Percentiles rank a stretch among this genome's conserved stretches.
Conservation (phyloP, 805 yeast species). For the Vanderwaltozyma yarrowii region DNA sequence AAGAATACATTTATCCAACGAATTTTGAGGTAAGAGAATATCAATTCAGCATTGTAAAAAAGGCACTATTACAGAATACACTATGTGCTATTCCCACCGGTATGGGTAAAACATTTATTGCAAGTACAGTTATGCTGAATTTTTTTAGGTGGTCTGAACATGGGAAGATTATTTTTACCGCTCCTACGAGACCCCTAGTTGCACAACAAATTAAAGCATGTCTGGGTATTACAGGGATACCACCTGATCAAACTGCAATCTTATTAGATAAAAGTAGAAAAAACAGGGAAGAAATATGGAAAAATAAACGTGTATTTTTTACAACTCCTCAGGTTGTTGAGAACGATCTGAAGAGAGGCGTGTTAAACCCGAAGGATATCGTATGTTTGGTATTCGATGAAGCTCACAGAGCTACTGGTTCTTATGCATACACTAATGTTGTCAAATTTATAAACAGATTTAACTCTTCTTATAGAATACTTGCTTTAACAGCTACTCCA, state of each 20-base stretch:
- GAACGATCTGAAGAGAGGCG: constrained; percentile 71
- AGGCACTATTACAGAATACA: constrained; percentile 61
- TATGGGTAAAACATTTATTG: constrained; percentile 92
- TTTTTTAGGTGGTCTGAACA: constrained; percentile 74
- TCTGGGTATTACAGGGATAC: constrained; percentile 75
- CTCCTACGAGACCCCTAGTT: constrained; percentile 93
- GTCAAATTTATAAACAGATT: constrained; percentile 53
- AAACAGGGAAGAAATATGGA: constrained; percentile 74
- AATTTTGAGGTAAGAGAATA: constrained; percentile 80
- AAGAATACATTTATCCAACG: constrained; percentile 68
- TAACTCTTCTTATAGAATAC: constrained; percentile 56
- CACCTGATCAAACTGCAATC: constrained; percentile 67
- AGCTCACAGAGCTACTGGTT: constrained; percentile 89
- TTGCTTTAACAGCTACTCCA: constrained; percentile 95
- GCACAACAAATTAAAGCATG: constrained; percentile 96
- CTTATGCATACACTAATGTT: constrained; percentile 82
- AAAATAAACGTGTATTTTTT: constrained; percentile 66
- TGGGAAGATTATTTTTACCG: constrained; percentile 83
- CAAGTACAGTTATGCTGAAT: constrained; percentile 87
- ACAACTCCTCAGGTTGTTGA: constrained; percentile 96
- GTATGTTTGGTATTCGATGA: constrained; percentile 83
- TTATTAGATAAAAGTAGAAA: constrained; percentile 48
- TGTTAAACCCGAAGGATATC: constrained; percentile 63
- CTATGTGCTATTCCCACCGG: constrained; percentile 96
- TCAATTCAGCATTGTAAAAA: constrained; percentile 68